Conservation (phyloP, 495 filamentous ascomycete genomes). For the Penicillium simplicissimum region DNA sequence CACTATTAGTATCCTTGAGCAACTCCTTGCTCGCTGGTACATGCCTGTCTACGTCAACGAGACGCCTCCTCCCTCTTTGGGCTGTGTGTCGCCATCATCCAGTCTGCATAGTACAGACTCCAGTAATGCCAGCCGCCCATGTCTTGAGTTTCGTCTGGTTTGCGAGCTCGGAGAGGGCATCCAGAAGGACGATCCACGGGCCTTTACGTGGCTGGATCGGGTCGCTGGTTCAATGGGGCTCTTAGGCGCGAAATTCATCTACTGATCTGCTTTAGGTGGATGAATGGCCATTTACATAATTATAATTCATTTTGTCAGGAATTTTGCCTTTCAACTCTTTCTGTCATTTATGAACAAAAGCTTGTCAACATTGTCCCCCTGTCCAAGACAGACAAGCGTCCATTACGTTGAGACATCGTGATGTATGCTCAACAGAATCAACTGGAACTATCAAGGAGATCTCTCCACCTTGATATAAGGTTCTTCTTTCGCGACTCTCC, state of each 20-base stretch:
- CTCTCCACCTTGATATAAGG: neutral
- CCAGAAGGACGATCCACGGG: neutral
- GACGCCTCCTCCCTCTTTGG: neutral
- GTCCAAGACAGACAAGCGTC: neutral
- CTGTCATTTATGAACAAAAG: neutral
- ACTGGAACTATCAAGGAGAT: neutral
- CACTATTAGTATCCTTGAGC: neutral
- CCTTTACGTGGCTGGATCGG: conserved; percentile 13
- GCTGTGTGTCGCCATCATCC: neutral
- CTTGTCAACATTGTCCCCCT: neutral
- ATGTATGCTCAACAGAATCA: neutral
- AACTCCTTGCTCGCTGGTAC: neutral
- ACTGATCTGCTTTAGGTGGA: neutral
- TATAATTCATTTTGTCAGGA: neutral
- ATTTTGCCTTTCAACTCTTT: neutral
- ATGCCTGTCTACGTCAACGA: neutral
- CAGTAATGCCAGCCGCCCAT: neutral
- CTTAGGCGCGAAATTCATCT: conserved; percentile 6
- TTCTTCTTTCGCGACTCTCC: neutral
- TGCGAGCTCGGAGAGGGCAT: conserved; percentile 10
- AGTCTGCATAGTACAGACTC: neutral
- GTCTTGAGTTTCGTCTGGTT: conserved; percentile 8
- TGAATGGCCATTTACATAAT: neutral
- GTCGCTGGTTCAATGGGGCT: conserved; percentile 12
- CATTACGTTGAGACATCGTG: neutral